Base-by-base conservation (phyloP, 441 rosid genomes). In the Pelargonium cotyledonis region DNA sequence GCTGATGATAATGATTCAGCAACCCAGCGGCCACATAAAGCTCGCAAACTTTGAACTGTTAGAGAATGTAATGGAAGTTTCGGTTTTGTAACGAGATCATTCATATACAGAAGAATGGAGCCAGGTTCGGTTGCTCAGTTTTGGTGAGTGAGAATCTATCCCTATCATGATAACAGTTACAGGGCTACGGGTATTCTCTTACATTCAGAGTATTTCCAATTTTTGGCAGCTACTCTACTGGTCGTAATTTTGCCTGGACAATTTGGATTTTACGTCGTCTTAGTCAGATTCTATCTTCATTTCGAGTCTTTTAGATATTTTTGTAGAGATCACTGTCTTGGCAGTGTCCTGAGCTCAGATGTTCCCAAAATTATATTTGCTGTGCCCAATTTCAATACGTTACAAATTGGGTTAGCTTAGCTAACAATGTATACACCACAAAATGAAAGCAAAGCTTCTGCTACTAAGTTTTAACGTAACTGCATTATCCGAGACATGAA, bases 11-110 rank as follows among this genome's bases (percentile, higher is more conserved):
- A 23, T 5, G 62, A 64, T 43, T 67, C 63, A 41, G 57, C 49
- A 16, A 8, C 58, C 67, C 58, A 35, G 58, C 18, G 0, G 16
- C 55, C 44, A 60, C 6, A 21, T 19, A 66, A 61, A 38, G 61
- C 46, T 70, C 68, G 46, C 64, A 66, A 26, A 63, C 47, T 61
- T 44, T 51, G 23, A 70, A 43, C 63, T 65, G 62, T 44, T 63
- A 62, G 14, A 67, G 60, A 61, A 6, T 29, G n/a, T 49, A 49
- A 49, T 49, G 60, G 60, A 53, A 53, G 60, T n/a, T 53, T 53
- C 18, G 21, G 19, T 53, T 53, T 15, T 53, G 19, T 53, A 3
- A n/a, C 6, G 57, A 14, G 5, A 49, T 12, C 38, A 5, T 35
- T 35, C 38, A 3, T 35, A 5, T 35, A 35, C 38, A 35, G 38